Conservation (phyloP, 2,329 filamentous ascomycete species). For the Berkeleyomyces rouxiae region DNA sequence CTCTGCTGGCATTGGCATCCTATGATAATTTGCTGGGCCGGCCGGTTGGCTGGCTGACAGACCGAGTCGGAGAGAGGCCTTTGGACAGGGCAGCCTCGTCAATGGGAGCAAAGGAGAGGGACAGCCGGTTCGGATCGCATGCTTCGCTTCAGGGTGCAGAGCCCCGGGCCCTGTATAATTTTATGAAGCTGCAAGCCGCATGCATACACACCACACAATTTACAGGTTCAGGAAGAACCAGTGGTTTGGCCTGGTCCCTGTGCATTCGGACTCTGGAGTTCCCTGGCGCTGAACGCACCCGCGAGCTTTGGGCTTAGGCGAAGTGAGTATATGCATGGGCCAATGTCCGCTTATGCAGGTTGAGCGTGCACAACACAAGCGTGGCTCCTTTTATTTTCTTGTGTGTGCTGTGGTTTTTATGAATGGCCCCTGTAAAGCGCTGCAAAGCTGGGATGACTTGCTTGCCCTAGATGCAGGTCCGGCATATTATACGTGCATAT, state of each 20-base stretch:
- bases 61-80: background rate
- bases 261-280: background rate
- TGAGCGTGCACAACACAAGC: background rate
- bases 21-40: background rate
- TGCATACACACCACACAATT: background rate
- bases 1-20: background rate
- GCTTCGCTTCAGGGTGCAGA: background rate
- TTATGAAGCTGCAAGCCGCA: background rate
- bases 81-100: background rate
- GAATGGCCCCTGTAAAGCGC: background rate
- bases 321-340: conserved; percentile 5
- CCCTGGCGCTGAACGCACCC: background rate
- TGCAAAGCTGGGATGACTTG: conserved; percentile 1
- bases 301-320: conserved; percentile 3
- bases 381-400: background rate
- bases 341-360: conserved; percentile 6
- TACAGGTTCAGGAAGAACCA: background rate
- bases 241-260: background rate
- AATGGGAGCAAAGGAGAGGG: no score
- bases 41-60: background rate
- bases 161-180: background rate
- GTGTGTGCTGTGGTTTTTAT: background rate
- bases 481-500: conserved; percentile 1
- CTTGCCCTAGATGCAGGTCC: conserved; percentile 1
- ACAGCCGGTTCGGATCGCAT: no score